Evolutionary conservation across 805 yeast species (phyloP), one percentile per base, ranked within the genome.

Genomic region (Saccharomycopsis malanga): DNA sequence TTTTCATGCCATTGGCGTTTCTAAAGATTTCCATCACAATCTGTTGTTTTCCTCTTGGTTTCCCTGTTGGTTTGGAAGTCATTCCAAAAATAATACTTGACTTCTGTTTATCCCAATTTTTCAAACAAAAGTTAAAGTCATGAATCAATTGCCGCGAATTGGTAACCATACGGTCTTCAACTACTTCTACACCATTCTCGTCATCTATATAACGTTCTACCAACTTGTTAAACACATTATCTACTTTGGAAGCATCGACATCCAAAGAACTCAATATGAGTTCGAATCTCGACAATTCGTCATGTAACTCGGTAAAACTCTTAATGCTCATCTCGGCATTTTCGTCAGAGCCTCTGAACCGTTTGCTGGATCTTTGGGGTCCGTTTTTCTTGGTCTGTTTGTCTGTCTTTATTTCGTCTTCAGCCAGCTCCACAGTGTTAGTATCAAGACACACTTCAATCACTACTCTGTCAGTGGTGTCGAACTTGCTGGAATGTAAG

Each of bases 311-410:
- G 17, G 18, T 39, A 32, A 47, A 39, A 7, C 21, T 36, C 14
- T 38, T 24, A 17, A 23, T 36, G 27, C 29, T 47, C 9, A 52
- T 50, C 5, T 40, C 51, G 24, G 39, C 41, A 7, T 49, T 58
- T 9, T 52, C 54, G 7, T 63, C 65, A 23, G 56, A 59, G 17
- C 61, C 67, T 39, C 64, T 61, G 43, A 66, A 62, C 21, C 74
- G 53, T 53, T 71, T 72, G 48, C 74, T 71, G 6, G 64, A 55
- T 50, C 73, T 56, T 42, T 64, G 69, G 10, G 59, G 60, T 3
- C 56, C 54, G 41, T 63, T 64, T 7, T 64, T 66, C 54, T 65
- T 62, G 38, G 65, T 68, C 5, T 39, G 34, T 17, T 10, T 5
- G 27, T 20, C 34, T 4, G 2, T 21, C 20, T 63, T 61, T 18